Evolutionary conservation across 345 rosid species (phyloP).

Genomic region (Euphorbia pulcherrima): DNA sequence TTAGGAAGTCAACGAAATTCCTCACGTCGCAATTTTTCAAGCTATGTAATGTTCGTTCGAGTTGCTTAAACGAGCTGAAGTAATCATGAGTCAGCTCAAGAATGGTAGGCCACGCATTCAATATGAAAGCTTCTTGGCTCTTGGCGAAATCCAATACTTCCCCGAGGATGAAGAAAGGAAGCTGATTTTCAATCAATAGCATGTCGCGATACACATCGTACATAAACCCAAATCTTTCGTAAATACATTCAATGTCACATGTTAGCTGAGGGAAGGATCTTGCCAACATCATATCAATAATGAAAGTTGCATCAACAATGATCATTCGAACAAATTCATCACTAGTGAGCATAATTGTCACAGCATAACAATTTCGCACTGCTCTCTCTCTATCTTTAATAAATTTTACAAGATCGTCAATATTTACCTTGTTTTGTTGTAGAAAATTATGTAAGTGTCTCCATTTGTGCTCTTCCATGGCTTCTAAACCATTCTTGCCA

Average conservation of each 20-base stretch:
- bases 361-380: conserved; percentile 2
- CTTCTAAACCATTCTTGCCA: too few species aligned
- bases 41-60: not conserved
- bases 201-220: too few species aligned
- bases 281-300: too few species aligned
- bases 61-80: conserved; percentile 4
- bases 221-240: too few species aligned
- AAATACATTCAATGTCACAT: too few species aligned
- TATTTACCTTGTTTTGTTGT: not conserved
- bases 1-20: too few species aligned
- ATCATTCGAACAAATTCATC: conserved; percentile 8
- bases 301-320: too few species aligned
- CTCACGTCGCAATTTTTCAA: not conserved
- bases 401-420: not conserved
- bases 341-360: not conserved
- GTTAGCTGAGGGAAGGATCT: too few species aligned
- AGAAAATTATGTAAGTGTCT: conserved; percentile 6
- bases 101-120: conserved; percentile 4
- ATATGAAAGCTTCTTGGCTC: not conserved
- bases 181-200: conserved; percentile 31
- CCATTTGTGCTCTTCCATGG: conserved; percentile 16
- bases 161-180: conserved; percentile 28
- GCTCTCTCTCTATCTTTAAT: not conserved
- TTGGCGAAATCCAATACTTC: conserved; percentile 16
- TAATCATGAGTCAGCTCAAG: conserved; percentile 3